Percentiles rank a stretch among this genome's conserved stretches.
phyloP scores from a whole-genome alignment of 2,329 filamentous ascomycete species.

The Graphium sp. region DNA sequence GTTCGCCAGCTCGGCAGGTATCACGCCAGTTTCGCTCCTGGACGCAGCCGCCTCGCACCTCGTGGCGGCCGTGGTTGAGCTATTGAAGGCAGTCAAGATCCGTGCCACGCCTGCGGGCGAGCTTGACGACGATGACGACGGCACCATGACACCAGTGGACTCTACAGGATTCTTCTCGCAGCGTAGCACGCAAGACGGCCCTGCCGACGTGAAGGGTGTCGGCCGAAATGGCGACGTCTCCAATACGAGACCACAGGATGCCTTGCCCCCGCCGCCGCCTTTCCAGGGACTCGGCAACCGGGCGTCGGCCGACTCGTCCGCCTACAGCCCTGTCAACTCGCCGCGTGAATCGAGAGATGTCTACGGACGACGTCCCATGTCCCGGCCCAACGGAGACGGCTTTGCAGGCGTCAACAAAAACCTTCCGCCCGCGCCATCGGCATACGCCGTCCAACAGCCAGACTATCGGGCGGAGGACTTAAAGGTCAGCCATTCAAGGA shows the following conservation, averaged over 20 bases:
- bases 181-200: conserved; percentile 21
- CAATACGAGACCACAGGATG: conserved; percentile 13
- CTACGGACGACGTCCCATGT: conserved; percentile 7
- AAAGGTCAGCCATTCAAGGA: conserved; percentile 16
- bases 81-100: conserved; percentile 73
- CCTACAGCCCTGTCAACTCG: conserved; percentile 58
- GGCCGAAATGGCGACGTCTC: too few species aligned
- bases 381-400: conserved; percentile 3
- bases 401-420: conserved; percentile 14
- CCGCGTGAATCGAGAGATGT: conserved; percentile 41
- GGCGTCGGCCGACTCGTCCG: conserved; percentile 51
- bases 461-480: conserved; percentile 30
- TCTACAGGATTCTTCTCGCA: conserved; percentile 53
- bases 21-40: conserved; percentile 83
- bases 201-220: too few species aligned
- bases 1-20: conserved; percentile 63
- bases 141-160: conserved; percentile 46
- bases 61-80: conserved; percentile 69
- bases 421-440: conserved; percentile 17
- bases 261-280: conserved; percentile 31
- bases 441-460: conserved; percentile 17
- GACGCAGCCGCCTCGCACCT: conserved; percentile 89
- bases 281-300: conserved; percentile 42
- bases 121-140: conserved; percentile 62
- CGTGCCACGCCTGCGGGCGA: conserved; percentile 58